A percentile compares a stretch with the other conserved stretches of the same genome.
Conservation (phyloP, 495 filamentous ascomycete species). For the Endocarpon pusillum region DNA sequence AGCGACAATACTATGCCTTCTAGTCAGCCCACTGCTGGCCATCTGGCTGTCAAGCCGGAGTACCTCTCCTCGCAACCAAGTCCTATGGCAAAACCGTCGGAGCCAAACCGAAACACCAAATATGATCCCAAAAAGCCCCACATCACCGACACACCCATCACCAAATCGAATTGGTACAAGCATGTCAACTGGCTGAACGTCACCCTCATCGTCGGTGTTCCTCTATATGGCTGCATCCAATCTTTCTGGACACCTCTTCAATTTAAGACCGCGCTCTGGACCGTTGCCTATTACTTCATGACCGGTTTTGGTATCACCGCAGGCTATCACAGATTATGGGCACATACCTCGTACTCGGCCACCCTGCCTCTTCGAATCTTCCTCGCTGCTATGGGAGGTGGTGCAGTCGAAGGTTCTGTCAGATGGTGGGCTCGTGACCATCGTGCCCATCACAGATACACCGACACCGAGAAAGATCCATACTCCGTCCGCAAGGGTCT, state of each 20-base stretch:
- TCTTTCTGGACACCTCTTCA: slow-evolving; percentile 70
- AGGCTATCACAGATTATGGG: slow-evolving; percentile 89
- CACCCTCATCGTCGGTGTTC: slow-evolving; percentile 70
- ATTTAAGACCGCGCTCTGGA: slow-evolving; percentile 60
- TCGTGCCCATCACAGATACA: slow-evolving; percentile 95
- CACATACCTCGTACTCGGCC: slow-evolving; percentile 91
- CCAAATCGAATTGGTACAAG: slow-evolving; percentile 80
- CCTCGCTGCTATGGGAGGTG: slow-evolving; percentile 80
- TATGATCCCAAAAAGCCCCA: slow-evolving; percentile 37
- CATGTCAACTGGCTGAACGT: slow-evolving; percentile 96
- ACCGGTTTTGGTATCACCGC: slow-evolving; percentile 82
- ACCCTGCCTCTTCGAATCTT: slow-evolving; percentile 74
- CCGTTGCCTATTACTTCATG: slow-evolving; percentile 80
- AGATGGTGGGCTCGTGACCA: slow-evolving; percentile 97
- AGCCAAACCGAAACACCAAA: slow-evolving; percentile 12
- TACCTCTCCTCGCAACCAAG: slow-evolving; percentile 13
- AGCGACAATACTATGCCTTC: slow-evolving; percentile 11
- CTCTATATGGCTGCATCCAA: slow-evolving; percentile 54
- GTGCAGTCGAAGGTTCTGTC: slow-evolving; percentile 90
- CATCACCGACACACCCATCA: slow-evolving; percentile 51
- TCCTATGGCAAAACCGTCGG: slow-evolving; percentile 12
- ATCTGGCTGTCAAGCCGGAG: slow-evolving; percentile 13
- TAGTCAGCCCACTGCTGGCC: slow-evolving; percentile 11
- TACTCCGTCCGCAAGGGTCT: slow-evolving; percentile 98
- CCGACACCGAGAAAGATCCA: slow-evolving; percentile 97